Evolutionary conservation across 208 protist species (phyloP).

Genomic region (Crithidia mellificae): DNA sequence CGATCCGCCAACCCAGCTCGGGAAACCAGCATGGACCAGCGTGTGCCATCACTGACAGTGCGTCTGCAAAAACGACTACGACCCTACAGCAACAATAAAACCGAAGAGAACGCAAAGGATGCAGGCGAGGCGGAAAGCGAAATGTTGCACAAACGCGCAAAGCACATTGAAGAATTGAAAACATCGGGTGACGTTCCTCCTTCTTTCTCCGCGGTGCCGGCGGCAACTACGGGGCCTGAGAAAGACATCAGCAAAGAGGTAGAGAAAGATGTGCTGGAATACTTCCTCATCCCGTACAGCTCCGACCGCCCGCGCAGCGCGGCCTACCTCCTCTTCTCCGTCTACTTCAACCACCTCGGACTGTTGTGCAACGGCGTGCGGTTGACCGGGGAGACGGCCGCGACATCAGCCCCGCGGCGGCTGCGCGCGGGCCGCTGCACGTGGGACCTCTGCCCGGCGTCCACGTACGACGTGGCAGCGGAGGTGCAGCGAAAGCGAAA

Average conservation of each 20-base stretch:
- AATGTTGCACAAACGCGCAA: too few species aligned
- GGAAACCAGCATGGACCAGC: not conserved
- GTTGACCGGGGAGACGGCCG: conserved; percentile 18
- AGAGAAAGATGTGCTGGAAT: conserved; percentile 3
- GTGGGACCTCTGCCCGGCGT: conserved; percentile 19
- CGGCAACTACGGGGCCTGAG: too few species aligned
- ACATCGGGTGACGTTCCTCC: too few species aligned
- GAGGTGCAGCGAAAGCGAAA: conserved; percentile 27
- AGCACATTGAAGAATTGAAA: too few species aligned
- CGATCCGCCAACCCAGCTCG: not conserved
- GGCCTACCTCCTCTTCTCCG: conserved; percentile 22
- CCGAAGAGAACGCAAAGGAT: not conserved
- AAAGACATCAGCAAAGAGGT: not conserved
- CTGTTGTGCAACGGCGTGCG: conserved; percentile 24
- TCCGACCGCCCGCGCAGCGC: conserved; percentile 7
- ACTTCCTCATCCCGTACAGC: conserved; percentile 8
- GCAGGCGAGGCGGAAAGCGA: too few species aligned
- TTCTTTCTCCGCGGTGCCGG: not conserved
- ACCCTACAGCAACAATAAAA: not conserved
- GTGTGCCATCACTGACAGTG: not conserved
- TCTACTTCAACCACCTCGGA: conserved; percentile 36
- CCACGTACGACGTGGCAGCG: conserved; percentile 20
- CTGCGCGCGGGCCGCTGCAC: not conserved
- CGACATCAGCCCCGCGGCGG: not conserved
- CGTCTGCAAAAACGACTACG: conserved; percentile 25